These are phyloP conservation scores for Coelastrella sp. DNA, from an alignment of 139 green algal genomes.

Conservation along the genomic window DNA sequence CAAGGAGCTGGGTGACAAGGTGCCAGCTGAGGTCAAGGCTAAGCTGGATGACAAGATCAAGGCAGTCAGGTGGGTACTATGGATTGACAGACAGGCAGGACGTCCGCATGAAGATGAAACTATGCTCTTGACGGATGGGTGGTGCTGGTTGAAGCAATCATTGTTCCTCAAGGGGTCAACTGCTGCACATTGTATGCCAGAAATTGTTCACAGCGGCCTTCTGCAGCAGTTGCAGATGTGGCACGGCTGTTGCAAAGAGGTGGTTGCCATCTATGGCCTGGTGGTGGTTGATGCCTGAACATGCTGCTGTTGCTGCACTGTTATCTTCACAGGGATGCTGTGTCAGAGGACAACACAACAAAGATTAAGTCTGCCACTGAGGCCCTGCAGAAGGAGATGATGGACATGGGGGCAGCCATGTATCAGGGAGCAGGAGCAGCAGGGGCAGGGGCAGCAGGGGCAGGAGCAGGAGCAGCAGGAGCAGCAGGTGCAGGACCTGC, in stretches of 20 bases:
- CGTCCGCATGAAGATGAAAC: too few relatives aligned
- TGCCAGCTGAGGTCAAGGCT: conserved; percentile 83
- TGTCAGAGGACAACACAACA: conserved; percentile 75
- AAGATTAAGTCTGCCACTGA: conserved; percentile 93
- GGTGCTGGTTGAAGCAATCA: not conserved
- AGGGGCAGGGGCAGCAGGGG: conserved; percentile 45
- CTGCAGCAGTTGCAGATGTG: too few relatives aligned
- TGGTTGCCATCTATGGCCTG: too few relatives aligned
- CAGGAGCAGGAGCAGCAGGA: conserved; percentile 35
- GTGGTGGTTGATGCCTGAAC: too few relatives aligned
- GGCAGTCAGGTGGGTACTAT: conserved; percentile 67
- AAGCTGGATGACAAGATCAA: conserved; percentile 91
- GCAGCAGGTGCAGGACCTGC: conserved; percentile 33
- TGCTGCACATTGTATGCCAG: too few relatives aligned
- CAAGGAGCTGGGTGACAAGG: conserved; percentile 97
- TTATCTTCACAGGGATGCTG: conserved; percentile 57
- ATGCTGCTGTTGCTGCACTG: not conserved
- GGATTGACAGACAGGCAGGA: too few relatives aligned
- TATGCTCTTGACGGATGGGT: not conserved
- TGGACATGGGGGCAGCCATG: conserved; percentile 93
- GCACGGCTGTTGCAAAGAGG: too few relatives aligned
- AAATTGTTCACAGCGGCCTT: too few relatives aligned
- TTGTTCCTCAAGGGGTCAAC: not conserved
- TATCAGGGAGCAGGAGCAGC: conserved; percentile 70
- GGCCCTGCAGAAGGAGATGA: conserved; percentile 92